Percentiles rank a stretch among this genome's conserved stretches.
Conservation (phyloP, 805 yeast species). For the Kregervanrija fluxuum region DNA sequence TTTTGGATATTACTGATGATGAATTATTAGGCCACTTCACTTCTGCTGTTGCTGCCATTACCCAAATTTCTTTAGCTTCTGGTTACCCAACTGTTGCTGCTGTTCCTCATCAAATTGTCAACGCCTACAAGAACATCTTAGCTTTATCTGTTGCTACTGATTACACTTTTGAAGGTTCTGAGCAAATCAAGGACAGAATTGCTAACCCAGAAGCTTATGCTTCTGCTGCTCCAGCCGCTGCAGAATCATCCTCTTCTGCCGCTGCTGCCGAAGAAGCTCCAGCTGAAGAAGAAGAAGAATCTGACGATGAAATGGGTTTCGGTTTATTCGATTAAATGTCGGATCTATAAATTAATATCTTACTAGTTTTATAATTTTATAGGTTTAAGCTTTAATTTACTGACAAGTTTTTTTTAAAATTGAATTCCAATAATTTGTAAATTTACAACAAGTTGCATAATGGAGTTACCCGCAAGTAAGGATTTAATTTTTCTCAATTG, state of each 20-base stretch:
- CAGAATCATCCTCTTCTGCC: conserved; percentile 57
- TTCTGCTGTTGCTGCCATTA: conserved; percentile 86
- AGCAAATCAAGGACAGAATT: conserved; percentile 97
- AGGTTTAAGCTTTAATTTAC: not conserved
- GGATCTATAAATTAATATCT: conserved; percentile 1
- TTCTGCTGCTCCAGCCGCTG: conserved; percentile 97
- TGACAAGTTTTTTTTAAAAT: not conserved
- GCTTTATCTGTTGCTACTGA: conserved; percentile 98
- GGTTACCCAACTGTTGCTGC: conserved; percentile 99
- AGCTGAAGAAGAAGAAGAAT: conserved; percentile 49
- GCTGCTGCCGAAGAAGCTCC: conserved; percentile 66
- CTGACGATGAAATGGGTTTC: conserved; percentile 80
- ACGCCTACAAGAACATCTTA: conserved; percentile 98
- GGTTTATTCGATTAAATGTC: conserved; percentile 88
- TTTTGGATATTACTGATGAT: conserved; percentile 97
- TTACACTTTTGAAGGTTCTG: conserved; percentile 98
- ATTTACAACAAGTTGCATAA: too few species aligned
- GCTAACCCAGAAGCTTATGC: conserved; percentile 99
- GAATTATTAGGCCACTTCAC: conserved; percentile 90
- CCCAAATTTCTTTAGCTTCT: conserved; percentile 94
- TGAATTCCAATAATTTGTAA: too few species aligned
- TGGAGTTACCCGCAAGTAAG: too few species aligned
- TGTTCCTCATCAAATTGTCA: conserved; percentile 96
- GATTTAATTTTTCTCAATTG: too few species aligned
- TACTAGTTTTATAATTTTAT: not conserved